phyloP scores from a whole-genome alignment of 306 rosid genomes.

The Fragaria ananassa region DNA sequence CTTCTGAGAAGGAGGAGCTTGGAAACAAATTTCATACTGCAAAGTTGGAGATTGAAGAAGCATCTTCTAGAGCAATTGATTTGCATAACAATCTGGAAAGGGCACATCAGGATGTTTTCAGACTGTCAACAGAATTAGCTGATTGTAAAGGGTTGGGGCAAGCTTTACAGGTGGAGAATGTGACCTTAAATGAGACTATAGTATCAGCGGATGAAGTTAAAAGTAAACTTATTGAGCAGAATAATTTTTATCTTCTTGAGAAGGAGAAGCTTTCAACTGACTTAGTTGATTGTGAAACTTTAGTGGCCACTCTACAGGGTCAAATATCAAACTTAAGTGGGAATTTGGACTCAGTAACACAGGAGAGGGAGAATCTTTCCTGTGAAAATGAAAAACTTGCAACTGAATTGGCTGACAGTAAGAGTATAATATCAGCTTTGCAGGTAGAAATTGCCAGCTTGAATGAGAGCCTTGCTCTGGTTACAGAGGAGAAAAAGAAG shows the following conservation, averaged over 20 bases:
- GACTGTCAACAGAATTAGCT: constrained; percentile 57
- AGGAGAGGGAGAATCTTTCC: constrained; percentile 48
- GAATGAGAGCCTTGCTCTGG: constrained; percentile 49
- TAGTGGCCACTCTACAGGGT: constrained; percentile 43
- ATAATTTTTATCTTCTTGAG: constrained; percentile 44
- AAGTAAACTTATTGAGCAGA: constrained; percentile 51
- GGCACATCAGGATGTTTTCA: constrained; percentile 48
- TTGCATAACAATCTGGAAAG: constrained; percentile 54
- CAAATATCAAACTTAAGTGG: constrained; percentile 55
- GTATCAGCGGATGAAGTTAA: constrained; percentile 44
- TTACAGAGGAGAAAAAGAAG: constrained; percentile 43
- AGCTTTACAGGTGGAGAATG: constrained; percentile 60
- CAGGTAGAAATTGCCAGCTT: constrained; percentile 50
- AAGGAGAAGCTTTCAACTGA: constrained; percentile 60
- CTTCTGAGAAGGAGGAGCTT: constrained; percentile 52
- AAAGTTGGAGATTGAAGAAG: constrained; percentile 51
- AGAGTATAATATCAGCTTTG: constrained; percentile 45
- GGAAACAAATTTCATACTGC: constrained; percentile 43
- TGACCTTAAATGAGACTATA: constrained; percentile 45
- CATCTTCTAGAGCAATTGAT: constrained; percentile 53
- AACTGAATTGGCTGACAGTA: constrained; percentile 46
- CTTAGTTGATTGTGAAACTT: constrained; percentile 39
- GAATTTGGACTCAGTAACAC: constrained; percentile 47
- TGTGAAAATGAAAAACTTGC: constrained; percentile 52
- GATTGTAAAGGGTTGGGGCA: constrained; percentile 58